Evolutionary conservation across 768 basidiomycete species (phyloP), one percentile per base, ranked within the genome.

Genomic region (Psilocybe sp.): DNA sequence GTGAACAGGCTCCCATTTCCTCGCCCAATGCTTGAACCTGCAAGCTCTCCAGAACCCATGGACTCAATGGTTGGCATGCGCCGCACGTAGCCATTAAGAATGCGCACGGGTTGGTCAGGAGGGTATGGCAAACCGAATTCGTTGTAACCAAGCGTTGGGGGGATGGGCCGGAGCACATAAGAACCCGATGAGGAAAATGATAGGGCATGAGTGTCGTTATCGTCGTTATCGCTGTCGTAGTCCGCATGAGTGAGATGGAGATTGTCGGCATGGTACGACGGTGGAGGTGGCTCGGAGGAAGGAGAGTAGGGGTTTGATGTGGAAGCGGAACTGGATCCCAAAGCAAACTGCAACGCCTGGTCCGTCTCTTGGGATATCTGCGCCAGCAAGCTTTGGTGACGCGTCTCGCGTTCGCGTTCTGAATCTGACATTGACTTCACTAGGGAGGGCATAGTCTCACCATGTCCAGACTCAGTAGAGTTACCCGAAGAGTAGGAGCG

Each of bases 51-150:
- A 14, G 84, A 86, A 36, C 86, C 87, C 64, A 89, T 74, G 38
- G 81, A 83, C 63, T 89, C 87, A 53, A 90, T 90, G 23, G 89
- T 90, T 15, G 87, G 83, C 88, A 91, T 89, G 35, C 89, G 84
- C 45, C 78, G 74, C 39, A 90, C 75, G 57, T 73, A 79, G 18
- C 77, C 73, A 46, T 87, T 85, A 48, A 91, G 69, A 43, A 90
- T 74, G 5, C 75, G 75, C 28, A 89, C 70, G 46, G 77, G 73
- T 49, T 77, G 74, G 35, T 79, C 79, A 16, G 74, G 69, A 15
- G 70, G 70, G 56, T 75, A 75, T 3, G 74, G 74, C 19, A 67
- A 63, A 2, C 74, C 76, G 42, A 76, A 77, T 53, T 79, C 78
- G 59, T 79, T 74, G 53, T 75, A 76, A 0, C 71, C 72, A 34